Evolutionary conservation across 169 alveolate species (phyloP), one percentile per base, ranked within the genome.

Genomic region (Cryptosporidium muris): DNA sequence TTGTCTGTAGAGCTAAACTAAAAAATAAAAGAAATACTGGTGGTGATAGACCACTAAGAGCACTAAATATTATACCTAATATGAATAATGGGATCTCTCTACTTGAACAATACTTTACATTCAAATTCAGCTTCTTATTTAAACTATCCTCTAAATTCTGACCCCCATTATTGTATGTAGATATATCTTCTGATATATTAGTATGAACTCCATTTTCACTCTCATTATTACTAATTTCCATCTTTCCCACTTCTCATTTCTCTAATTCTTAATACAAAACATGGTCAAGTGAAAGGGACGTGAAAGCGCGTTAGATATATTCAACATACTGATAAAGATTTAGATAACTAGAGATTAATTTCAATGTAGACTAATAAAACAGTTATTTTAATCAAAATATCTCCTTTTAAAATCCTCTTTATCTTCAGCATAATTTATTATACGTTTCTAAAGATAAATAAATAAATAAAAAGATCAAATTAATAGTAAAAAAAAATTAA

Each of bases 1-100:
- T 74, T 58, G 54, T 74, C 45, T 74, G 85, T 5, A 74, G 49
- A 5, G 85, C 85, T n/a, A 74, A 60, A 14, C 85, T 68, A 45
- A 74, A 74, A 51, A 45, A 74, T 16, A 74, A 64, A 16, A 74
- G 49, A 60, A 74, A 74, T 51, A 74, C 37, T 36, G 85, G 85
- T 14, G 40, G 36, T 9, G 85, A 74, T 3, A 74, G 54, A 8
- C 85, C 85, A 60, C 62, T 74, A 16, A 74, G 34, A 7, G 60
- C 16, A 43, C 85, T 74, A 63, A 74, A 47, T 36, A 74, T 11
- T 25, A 37, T 43, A 12, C 85, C 85, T 9, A 74, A 25, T 37
- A 38, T 25, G n/a, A 66, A 12, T 2, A 74, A 47, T 9, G 42
- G 45, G n/a, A 43, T 62, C 5, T n/a, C 56, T 38, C 60, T 42